Conservation (phyloP, 1,284 basidiomycete species). For the Fomitiporia mediterranea region DNA sequence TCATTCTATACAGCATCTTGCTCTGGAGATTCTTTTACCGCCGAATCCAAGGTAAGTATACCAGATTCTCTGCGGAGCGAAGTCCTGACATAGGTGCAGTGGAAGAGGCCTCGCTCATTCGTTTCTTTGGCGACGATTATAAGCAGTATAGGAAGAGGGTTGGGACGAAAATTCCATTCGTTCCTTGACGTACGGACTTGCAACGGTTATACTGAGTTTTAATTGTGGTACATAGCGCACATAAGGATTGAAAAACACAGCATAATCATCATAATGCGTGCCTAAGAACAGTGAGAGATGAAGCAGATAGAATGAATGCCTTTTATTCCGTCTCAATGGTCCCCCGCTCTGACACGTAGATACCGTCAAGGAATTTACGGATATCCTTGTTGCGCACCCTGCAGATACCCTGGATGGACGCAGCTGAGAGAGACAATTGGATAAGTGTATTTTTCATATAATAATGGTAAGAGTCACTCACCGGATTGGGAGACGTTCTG, state of each 20-base stretch:
- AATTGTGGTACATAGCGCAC: neutral
- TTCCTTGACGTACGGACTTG: conserved; percentile 34
- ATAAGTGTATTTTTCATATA: no score
- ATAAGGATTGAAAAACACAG: conserved; percentile 1
- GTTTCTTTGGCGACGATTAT: conserved; percentile 84
- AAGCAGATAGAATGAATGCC: neutral
- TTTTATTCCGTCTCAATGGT: conserved; percentile 37
- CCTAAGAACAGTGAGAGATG: neutral
- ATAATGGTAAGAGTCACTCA: no score
- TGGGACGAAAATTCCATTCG: conserved; percentile 71
- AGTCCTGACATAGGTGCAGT: conserved; percentile 35
- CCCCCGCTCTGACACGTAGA: conserved; percentile 89
- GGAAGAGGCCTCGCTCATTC: conserved; percentile 69
- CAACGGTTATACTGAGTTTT: neutral
- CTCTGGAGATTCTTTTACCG: conserved; percentile 85
- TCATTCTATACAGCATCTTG: conserved; percentile 56
- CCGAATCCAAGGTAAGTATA: conserved; percentile 66
- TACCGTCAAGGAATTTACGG: conserved; percentile 89
- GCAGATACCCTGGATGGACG: conserved; percentile 92
- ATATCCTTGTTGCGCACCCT: conserved; percentile 98
- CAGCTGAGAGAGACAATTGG: conserved; percentile 51
- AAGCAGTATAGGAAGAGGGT: conserved; percentile 63
- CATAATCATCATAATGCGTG: conserved; percentile 14
- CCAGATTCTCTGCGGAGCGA: neutral
- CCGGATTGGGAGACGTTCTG: conserved; percentile 94